Percentiles rank a stretch among this genome's conserved stretches.
These are phyloP conservation scores for Lepidopterella palustris DNA, from an alignment of 495 filamentous ascomycete genomes.

Conservation along the genomic window DNA sequence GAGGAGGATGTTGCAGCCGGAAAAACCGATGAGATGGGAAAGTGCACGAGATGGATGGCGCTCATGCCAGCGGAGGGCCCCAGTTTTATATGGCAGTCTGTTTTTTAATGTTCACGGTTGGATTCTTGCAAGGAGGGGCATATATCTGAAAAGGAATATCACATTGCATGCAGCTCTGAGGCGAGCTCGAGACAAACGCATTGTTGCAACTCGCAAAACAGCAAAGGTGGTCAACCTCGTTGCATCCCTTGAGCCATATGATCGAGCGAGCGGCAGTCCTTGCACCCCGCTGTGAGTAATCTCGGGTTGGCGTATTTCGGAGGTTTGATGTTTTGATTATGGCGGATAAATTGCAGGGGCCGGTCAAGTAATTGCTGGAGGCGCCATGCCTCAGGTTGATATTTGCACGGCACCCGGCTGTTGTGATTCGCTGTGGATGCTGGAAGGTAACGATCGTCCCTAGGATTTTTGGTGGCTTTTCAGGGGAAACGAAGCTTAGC, in stretches of 20 bases:
- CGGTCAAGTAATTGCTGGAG: background rate
- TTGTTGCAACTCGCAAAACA: background rate
- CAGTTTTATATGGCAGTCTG: background rate
- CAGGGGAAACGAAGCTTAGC: background rate
- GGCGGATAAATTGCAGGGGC: background rate
- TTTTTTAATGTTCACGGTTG: no score
- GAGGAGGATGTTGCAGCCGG: background rate
- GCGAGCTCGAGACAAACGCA: background rate
- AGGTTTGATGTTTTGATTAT: background rate
- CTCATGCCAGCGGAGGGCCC: background rate
- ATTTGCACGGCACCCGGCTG: background rate
- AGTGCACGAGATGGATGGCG: background rate
- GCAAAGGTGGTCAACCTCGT: background rate
- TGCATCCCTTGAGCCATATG: background rate
- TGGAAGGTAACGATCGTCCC: background rate
- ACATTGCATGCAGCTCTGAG: background rate
- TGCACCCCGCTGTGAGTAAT: background rate
- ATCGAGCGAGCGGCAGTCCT: background rate
- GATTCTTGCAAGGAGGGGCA: no score
- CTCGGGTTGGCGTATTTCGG: background rate
- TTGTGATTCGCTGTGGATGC: background rate
- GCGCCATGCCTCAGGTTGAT: background rate
- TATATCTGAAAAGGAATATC: background rate
- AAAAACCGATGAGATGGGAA: background rate
- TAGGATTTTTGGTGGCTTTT: background rate